Evolutionary conservation across 495 filamentous ascomycete species (phyloP), one percentile per base, ranked within the genome.

Genomic region (Aspergillus asperescens): DNA sequence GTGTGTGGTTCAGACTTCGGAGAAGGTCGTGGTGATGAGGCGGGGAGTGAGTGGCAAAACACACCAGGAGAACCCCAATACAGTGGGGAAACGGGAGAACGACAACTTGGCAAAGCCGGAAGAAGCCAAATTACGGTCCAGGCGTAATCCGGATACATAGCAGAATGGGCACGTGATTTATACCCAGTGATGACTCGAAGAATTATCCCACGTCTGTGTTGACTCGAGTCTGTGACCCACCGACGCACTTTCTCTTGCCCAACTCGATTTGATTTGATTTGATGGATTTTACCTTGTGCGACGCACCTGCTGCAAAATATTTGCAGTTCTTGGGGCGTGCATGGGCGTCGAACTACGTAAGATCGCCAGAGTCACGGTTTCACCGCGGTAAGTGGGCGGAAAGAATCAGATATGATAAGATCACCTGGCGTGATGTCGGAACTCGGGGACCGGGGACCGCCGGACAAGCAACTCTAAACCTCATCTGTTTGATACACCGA

Each of bases 401-500:
- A 32, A 50, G 31, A 47, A 60, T 63, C 60, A 58, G 57, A 63
- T 63, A 60, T 58, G 61, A 63, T 63, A 59, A 63, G 55, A 58
- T 60, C 51, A 57, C 39, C 53, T 57, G 56, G 43, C 35, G 34
- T 51, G 44, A 18, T 40, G 55, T n/a, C n/a, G n/a, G n/a, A n/a
- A n/a, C 45, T 56, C 57, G 48, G 57, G 52, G 34, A 9, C 50
- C 50, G 50, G 25, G 20, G 18, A 54, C 35, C 9, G 25, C 28
- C 6, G 16, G 24, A 32, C 24, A 43, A 39, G 23, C 37, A 22
- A 41, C 22, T 42, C 39, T 42, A 7, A 27, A 15, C 2, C 5
- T 16, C 25, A 28, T 28, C 25, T 28, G 9, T 28, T 9, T 9
- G 25, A 5, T 28, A 9, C 25, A 28, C 4, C 9, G 25, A n/a